phyloP scores from a whole-genome alignment of 139 green algal species.

The Pleodorina starrii region DNA sequence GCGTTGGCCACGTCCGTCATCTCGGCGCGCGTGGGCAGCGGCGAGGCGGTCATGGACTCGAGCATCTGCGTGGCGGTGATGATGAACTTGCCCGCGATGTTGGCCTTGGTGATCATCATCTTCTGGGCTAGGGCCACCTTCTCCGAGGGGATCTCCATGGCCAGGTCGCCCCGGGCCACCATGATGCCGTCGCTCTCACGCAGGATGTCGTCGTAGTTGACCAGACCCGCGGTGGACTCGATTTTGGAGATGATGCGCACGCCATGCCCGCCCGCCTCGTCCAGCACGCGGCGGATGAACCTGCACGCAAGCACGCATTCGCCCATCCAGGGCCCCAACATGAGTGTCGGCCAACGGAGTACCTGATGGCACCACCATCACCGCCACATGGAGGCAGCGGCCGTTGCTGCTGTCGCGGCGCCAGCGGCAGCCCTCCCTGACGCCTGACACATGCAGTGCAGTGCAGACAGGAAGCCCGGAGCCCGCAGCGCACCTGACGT shows the following conservation, averaged over 20 bases:
- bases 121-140: conserved; percentile 78
- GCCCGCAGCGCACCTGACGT: conserved; percentile 47
- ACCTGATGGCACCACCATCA: too few species aligned
- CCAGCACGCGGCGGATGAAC: conserved; percentile 66
- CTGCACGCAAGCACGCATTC: too few species aligned
- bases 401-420: too few species aligned
- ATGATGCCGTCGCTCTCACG: conserved; percentile 63
- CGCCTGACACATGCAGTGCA: too few species aligned
- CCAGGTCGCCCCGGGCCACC: conserved; percentile 77
- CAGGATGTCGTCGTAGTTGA: conserved; percentile 76
- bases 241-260: conserved; percentile 82
- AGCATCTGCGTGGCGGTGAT: conserved; percentile 83
- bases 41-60: conserved; percentile 70
- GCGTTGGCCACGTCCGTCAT: conserved; percentile 91
- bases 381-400: too few species aligned
- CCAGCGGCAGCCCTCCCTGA: too few species aligned
- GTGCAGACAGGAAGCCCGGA: not conserved
- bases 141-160: conserved; percentile 73
- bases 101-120: conserved; percentile 86
- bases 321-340: too few species aligned
- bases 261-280: conserved; percentile 63
- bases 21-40: conserved; percentile 79
- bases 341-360: too few species aligned
- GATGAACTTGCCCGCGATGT: conserved; percentile 85
- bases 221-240: conserved; percentile 72